Conservation (phyloP, 768 basidiomycete species). For the Mycena capillaripes region DNA sequence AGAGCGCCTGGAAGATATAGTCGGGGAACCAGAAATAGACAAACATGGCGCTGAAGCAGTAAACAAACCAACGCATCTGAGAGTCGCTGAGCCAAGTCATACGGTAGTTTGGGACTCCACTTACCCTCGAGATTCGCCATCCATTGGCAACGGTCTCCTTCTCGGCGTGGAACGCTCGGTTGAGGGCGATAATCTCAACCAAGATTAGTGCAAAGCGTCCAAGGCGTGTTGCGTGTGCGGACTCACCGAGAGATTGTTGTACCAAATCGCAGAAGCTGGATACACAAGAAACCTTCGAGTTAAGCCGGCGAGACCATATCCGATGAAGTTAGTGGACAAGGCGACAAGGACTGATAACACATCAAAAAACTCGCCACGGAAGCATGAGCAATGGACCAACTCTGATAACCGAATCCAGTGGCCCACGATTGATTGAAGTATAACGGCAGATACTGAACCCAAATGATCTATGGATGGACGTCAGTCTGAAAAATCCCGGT, state of each 20-base stretch:
- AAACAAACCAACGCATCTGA: constrained; percentile 55
- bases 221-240: not conserved
- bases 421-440: constrained; percentile 45
- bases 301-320: constrained; percentile 64
- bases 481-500: not conserved
- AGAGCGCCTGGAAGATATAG: constrained; percentile 46
- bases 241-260: not conserved
- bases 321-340: constrained; percentile 60
- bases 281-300: constrained; percentile 71
- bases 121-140: constrained; percentile 36
- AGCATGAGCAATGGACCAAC: no score
- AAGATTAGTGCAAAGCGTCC: no score
- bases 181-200: no score
- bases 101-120: no score
- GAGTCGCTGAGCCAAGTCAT: no score
- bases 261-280: constrained; percentile 66
- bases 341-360: constrained; percentile 44
- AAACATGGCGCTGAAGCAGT: constrained; percentile 50
- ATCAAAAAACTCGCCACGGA: no score
- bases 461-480: constrained; percentile 58
- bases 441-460: constrained; percentile 67
- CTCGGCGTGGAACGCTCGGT: constrained; percentile 62
- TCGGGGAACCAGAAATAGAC: constrained; percentile 43
- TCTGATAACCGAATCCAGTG: constrained; percentile 54
- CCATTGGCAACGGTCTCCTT: constrained; percentile 39